A percentile compares a stretch with the other conserved stretches of the same genome.
Conservation (phyloP, 139 green algal species). For the Chlamydomonas sp. region DNA sequence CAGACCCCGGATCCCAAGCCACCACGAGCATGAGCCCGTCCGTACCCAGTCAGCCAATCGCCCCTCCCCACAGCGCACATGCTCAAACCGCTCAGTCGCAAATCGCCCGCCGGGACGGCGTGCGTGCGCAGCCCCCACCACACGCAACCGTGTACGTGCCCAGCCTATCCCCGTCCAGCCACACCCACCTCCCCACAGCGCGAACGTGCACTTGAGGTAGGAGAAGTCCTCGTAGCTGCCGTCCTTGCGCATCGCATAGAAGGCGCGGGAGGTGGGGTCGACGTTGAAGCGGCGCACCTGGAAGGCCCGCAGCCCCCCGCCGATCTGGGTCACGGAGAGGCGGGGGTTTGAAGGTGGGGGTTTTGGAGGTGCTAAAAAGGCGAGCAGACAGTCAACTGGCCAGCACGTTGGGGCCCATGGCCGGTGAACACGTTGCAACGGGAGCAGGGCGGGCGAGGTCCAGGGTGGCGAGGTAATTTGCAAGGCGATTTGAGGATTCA, state of each 20-base stretch:
- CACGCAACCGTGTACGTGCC: no score
- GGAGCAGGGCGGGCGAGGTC: no score
- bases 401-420: background rate
- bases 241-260: slow-evolving; percentile 69
- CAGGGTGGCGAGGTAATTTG: no score
- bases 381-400: background rate
- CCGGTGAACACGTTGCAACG: background rate
- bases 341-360: background rate
- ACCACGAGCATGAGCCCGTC: no score
- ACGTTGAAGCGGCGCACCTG: slow-evolving; percentile 53
- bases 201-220: slow-evolving; percentile 77
- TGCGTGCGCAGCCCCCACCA: no score
- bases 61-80: no score
- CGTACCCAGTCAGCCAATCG: no score
- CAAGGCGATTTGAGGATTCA: no score
- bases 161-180: background rate
- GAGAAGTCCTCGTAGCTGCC: slow-evolving; percentile 79
- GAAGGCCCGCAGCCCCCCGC: slow-evolving; percentile 55
- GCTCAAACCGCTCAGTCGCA: no score
- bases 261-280: slow-evolving; percentile 52
- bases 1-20: no score
- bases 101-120: no score
- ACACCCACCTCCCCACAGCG: slow-evolving; percentile 60
- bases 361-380: background rate
- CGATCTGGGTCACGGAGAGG: slow-evolving; percentile 46